Evolutionary conservation across 768 basidiomycete species (phyloP).

Genomic region (Lyophyllum atratum): DNA sequence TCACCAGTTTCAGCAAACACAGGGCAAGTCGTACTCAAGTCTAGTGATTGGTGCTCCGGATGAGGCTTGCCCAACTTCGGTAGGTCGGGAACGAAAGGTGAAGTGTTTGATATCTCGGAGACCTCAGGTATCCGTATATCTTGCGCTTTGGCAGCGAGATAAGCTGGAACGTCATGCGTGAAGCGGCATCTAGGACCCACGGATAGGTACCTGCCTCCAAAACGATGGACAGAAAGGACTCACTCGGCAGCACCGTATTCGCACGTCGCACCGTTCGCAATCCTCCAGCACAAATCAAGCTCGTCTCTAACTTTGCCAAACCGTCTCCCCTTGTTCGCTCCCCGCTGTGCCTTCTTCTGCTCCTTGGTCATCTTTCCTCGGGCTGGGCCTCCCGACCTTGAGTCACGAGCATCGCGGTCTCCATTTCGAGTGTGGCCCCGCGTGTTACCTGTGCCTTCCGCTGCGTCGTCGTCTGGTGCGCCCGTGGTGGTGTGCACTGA

Average conservation of each 20-base stretch:
- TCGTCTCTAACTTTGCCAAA: conserved; percentile 82
- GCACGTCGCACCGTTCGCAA: conserved; percentile 72
- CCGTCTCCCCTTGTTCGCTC: conserved; percentile 81
- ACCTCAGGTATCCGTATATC: conserved; percentile 67
- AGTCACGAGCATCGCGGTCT: conserved; percentile 20
- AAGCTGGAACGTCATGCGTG: conserved; percentile 75
- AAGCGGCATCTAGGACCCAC: conserved; percentile 63
- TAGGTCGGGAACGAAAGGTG: conserved; percentile 51
- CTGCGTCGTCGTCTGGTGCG: conserved; percentile 46
- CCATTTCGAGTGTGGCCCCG: conserved; percentile 25
- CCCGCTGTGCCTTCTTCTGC: conserved; percentile 72
- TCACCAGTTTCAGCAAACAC: conserved; percentile 68
- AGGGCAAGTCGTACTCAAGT: conserved; percentile 59
- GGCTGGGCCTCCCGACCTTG: conserved; percentile 25
- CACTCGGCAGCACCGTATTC: conserved; percentile 67
- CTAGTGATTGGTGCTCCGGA: conserved; percentile 40
- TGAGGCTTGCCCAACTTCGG: conserved; percentile 29
- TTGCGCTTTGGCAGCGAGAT: conserved; percentile 72
- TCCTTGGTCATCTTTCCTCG: conserved; percentile 53
- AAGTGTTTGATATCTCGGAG: conserved; percentile 40
- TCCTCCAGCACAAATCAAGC: conserved; percentile 78
- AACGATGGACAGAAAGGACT: conserved; percentile 24
- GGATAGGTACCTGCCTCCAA: background rate
- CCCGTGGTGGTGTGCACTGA: conserved; percentile 21
- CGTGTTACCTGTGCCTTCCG: conserved; percentile 54